A percentile compares a stretch with the other conserved stretches of the same genome.
phyloP scores from a whole-genome alignment of 1,284 basidiomycete species.

The Thecaphora thlaspeos region DNA sequence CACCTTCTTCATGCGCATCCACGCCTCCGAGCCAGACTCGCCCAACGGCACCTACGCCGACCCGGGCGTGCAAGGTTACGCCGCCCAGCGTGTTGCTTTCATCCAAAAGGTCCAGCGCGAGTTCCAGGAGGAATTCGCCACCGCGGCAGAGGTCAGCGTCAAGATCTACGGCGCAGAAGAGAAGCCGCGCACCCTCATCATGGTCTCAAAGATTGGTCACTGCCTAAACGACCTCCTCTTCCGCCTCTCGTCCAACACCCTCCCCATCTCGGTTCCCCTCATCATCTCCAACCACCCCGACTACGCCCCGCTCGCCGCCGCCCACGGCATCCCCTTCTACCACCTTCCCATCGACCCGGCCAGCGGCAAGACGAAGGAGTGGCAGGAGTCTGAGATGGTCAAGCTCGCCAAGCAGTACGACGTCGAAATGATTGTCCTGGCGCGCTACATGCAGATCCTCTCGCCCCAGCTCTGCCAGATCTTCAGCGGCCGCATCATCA shows the following conservation, averaged over 20 bases:
- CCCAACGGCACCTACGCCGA: constrained; percentile 21
- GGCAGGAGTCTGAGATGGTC: constrained; percentile 54
- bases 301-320: constrained; percentile 43
- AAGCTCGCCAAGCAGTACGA: constrained; percentile 47
- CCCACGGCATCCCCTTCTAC: constrained; percentile 55
- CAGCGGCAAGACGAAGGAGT: constrained; percentile 52
- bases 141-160: constrained; percentile 28
- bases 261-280: constrained; percentile 46
- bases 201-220: constrained; percentile 56
- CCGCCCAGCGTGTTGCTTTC: constrained; percentile 23
- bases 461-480: constrained; percentile 40
- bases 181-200: constrained; percentile 50
- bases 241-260: constrained; percentile 39
- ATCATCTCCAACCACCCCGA: constrained; percentile 56
- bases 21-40: constrained; percentile 37
- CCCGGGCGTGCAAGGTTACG: constrained; percentile 17
- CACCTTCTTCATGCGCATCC: constrained; percentile 56
- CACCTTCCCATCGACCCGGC: constrained; percentile 51
- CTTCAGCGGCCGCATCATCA: constrained; percentile 50
- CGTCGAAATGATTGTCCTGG: constrained; percentile 54
- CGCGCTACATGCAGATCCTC: constrained; percentile 56
- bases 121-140: constrained; percentile 45
- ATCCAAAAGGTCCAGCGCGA: constrained; percentile 28
- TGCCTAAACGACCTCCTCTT: constrained; percentile 56
- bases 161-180: constrained; percentile 47